Evolutionary conservation across 2,329 filamentous ascomycete species (phyloP), one percentile per base, ranked within the genome.

Genomic region (Ilyonectria mors-panacis): DNA sequence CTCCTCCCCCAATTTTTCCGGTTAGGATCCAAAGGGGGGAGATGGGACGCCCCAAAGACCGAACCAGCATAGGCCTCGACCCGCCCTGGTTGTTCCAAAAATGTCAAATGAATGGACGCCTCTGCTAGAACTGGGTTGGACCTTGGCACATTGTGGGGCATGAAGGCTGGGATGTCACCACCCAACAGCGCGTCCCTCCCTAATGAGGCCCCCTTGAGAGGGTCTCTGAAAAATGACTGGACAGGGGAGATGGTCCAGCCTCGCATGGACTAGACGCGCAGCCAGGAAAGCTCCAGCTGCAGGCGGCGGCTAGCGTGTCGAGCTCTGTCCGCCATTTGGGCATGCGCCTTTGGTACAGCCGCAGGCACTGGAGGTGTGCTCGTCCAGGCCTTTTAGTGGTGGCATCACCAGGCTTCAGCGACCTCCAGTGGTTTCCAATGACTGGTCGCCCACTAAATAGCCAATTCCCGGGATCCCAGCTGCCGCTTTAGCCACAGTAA

Each of bases 1-100:
- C 63, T 66, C 44, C 47, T 30, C 39, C 55, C 57, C 42, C 42
- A 26, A 50, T 39, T 28, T 30, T 30, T 13, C 15, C 26, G 42
- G 30, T 37, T 51, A 39, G 35, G 57, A 30, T 9, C n/a, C 48
- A 28, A 53, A 33, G n/a, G 48, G 47, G 47, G 26, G 7, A 12
- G 15, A 33, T 53, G 30, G 28, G 30, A 48, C 23, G 23, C 23
- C 21, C 42, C 10, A 3, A 51, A 13, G 17, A 10, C 48, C 17
- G 28, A 33, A 30, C 26, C 30, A 53, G 28, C 28, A 30, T 35
- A 28, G 48, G 48, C 48, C 48, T 53, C n/a, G 17, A 8, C 17
- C 30, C 17, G 48, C 26, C 17, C 15, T n/a, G 37, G 28, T 12
- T n/a, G 15, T 19, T 51, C 4, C 15, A 33, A 28, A 51, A 17